Evolutionary conservation across 2,329 filamentous ascomycete species (phyloP).

Genomic region (Aschersonia sp.): DNA sequence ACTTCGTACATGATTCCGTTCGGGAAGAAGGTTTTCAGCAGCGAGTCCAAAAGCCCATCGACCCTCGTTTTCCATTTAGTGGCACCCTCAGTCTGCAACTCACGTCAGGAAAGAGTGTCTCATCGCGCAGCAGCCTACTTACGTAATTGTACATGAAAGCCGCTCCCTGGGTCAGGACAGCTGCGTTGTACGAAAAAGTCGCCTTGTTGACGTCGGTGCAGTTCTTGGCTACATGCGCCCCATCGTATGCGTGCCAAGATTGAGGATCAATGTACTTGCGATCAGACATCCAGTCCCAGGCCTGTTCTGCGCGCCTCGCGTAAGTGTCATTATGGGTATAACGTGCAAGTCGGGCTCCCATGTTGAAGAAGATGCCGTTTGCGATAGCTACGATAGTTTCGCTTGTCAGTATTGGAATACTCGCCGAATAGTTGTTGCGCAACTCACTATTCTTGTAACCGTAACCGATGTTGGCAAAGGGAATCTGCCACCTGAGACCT

Average conservation of each 20-base stretch:
- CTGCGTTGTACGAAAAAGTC: slow-evolving; percentile 55
- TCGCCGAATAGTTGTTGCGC: too few species aligned
- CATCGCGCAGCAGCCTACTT: slow-evolving; percentile 8
- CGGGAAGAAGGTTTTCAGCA: slow-evolving; percentile 37
- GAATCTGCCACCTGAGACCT: slow-evolving; percentile 67
- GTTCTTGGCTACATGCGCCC: slow-evolving; percentile 39
- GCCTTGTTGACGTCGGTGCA: slow-evolving; percentile 46
- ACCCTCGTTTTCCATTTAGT: slow-evolving; percentile 40
- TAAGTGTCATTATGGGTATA: slow-evolving; percentile 57
- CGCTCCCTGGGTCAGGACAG: slow-evolving; percentile 44
- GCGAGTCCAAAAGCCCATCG: slow-evolving; percentile 36
- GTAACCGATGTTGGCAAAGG: slow-evolving; percentile 58
- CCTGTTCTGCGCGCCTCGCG: slow-evolving; percentile 42
- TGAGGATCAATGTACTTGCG: slow-evolving; percentile 45
- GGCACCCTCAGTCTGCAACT: slow-evolving; percentile 31
- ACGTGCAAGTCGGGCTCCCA: slow-evolving; percentile 53
- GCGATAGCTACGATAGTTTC: slow-evolving; percentile 29
- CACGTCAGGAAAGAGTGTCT: slow-evolving; percentile 5
- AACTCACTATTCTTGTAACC: slow-evolving; percentile 54
- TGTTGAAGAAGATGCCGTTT: slow-evolving; percentile 49
- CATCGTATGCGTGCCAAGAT: slow-evolving; percentile 49
- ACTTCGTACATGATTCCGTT: slow-evolving; percentile 48
- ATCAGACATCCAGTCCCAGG: slow-evolving; percentile 44
- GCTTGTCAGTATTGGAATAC: slow-evolving; percentile 1
- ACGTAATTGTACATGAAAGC: slow-evolving; percentile 56